phyloP scores from a whole-genome alignment of 148 eudicot species.

The Vaccinium macrocarpon region DNA sequence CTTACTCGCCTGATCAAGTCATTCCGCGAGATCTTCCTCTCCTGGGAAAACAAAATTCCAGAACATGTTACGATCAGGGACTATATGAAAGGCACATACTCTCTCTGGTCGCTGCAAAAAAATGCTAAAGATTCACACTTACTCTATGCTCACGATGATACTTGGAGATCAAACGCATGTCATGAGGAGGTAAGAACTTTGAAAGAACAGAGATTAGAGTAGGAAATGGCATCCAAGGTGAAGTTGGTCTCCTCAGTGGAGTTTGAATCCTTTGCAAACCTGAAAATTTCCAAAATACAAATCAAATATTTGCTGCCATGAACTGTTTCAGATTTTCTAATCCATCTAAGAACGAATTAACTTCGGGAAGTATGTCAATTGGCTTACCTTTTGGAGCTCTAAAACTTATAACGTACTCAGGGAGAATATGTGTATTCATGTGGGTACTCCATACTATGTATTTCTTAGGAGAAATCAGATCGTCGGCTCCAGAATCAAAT shows the following conservation, averaged over 20 bases:
- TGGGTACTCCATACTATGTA: slow-evolving; percentile 53
- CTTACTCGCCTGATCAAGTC: slow-evolving; percentile 44
- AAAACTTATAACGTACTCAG: slow-evolving; percentile 61
- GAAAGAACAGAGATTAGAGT: slow-evolving; percentile 43
- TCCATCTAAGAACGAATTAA: neutral
- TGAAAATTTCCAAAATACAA: slow-evolving; percentile 11
- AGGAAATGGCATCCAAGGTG: slow-evolving; percentile 71
- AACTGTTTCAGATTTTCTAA: neutral
- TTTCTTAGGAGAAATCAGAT: slow-evolving; percentile 35
- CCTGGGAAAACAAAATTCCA: slow-evolving; percentile 31
- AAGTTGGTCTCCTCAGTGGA: slow-evolving; percentile 35
- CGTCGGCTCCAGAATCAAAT: slow-evolving; percentile 56
- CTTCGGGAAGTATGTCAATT: neutral
- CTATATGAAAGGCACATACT: neutral
- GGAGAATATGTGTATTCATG: slow-evolving; percentile 76
- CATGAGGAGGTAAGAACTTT: slow-evolving; percentile 40
- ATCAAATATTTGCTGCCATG: neutral
- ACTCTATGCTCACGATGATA: slow-evolving; percentile 40
- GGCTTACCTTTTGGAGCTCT: slow-evolving; percentile 33
- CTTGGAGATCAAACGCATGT: slow-evolving; percentile 29
- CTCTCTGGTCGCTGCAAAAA: slow-evolving; percentile 1
- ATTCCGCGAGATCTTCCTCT: slow-evolving; percentile 44
- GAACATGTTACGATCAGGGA: neutral
- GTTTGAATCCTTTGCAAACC: slow-evolving; percentile 16
- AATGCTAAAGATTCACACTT: neutral